Conservation (phyloP, 345 rosid genomes). For the Barbarea vulgaris region DNA sequence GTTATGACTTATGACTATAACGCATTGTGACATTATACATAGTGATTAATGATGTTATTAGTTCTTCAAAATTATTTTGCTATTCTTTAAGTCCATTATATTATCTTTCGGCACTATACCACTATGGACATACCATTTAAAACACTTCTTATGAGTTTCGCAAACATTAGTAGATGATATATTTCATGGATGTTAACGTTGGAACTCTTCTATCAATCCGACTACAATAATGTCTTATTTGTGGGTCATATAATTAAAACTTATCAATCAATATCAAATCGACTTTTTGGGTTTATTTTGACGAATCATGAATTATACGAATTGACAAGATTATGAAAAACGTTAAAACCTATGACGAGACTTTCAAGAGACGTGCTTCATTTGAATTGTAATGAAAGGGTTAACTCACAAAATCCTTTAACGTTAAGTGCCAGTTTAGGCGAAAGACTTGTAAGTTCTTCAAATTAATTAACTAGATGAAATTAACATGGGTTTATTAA, state of each 20-base stretch:
- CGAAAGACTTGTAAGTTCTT: not conserved
- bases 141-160: not conserved
- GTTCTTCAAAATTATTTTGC: not conserved
- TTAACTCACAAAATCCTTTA: not conserved
- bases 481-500: not conserved
- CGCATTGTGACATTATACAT: not conserved
- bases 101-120: not conserved
- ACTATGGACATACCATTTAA: not conserved
- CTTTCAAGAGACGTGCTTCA: slow-evolving; percentile 17
- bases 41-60: not conserved
- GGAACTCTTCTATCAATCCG: not conserved
- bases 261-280: not conserved
- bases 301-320: not conserved
- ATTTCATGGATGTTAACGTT: not conserved
- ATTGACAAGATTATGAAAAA: not conserved
- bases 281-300: not conserved
- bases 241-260: not conserved
- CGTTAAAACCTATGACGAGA: slow-evolving; percentile 5
- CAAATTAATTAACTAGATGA: not conserved
- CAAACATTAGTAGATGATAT: not conserved
- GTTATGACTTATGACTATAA: not conserved
- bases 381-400: not conserved
- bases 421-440: not conserved
- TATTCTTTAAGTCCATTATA: not conserved
- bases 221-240: not conserved